These are phyloP conservation scores for Xylaria sp. DNA, from an alignment of 2,329 filamentous ascomycete species.

Conservation along the genomic window DNA sequence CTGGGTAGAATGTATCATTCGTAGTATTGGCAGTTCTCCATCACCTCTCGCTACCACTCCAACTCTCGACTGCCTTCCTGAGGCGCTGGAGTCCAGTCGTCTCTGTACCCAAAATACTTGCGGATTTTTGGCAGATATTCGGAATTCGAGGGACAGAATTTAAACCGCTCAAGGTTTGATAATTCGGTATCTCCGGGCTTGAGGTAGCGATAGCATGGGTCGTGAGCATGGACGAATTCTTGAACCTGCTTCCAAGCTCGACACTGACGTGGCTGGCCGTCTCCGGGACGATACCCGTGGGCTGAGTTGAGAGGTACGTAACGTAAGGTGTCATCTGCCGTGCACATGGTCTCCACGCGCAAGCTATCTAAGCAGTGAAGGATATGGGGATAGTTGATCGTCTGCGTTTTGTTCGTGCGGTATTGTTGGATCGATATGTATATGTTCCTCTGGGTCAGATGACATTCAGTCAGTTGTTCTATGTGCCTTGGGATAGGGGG, in stretches of 20 bases:
- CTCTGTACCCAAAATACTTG: not conserved
- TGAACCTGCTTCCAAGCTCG: not conserved
- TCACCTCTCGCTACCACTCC: not conserved
- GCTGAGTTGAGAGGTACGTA: slow-evolving; percentile 1
- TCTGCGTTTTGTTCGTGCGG: not conserved
- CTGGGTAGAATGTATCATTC: too few species aligned
- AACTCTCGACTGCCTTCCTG: not conserved
- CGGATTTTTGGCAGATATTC: slow-evolving; percentile 1
- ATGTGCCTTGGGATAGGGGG: not conserved
- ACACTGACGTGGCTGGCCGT: slow-evolving; percentile 1
- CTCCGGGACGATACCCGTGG: not conserved
- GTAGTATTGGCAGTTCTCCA: too few species aligned
- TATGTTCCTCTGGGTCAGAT: not conserved
- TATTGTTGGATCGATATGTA: slow-evolving; percentile 5
- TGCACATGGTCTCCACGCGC: slow-evolving; percentile 2
- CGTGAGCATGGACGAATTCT: slow-evolving; percentile 2
- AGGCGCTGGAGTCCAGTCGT: not conserved
- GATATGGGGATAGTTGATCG: not conserved
- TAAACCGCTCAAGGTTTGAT: slow-evolving; percentile 2
- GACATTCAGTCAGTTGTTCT: not conserved
- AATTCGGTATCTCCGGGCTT: not conserved
- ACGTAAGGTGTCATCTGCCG: not conserved
- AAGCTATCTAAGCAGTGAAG: slow-evolving; percentile 2
- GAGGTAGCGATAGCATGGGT: slow-evolving; percentile 1
- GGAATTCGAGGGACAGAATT: not conserved